Evolutionary conservation across 495 filamentous ascomycete species (phyloP).

Genomic region (Podospora conica): DNA sequence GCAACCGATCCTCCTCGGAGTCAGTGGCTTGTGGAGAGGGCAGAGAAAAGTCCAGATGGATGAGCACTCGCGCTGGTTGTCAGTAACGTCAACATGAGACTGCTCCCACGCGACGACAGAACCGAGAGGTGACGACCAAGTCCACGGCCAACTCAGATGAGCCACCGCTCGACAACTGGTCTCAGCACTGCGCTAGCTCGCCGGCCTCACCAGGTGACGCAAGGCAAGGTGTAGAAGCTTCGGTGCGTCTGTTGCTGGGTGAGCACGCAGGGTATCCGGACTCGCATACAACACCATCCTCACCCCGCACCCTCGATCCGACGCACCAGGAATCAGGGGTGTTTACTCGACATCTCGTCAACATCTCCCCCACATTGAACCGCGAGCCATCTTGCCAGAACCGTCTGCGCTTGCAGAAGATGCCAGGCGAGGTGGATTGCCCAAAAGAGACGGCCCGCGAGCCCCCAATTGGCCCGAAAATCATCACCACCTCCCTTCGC

Average conservation of each 20-base stretch:
- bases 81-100: neutral
- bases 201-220: neutral
- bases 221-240: neutral
- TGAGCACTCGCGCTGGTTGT: neutral
- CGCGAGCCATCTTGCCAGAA: constrained; percentile 2
- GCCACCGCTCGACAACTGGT: too few species aligned
- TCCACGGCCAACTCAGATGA: neutral
- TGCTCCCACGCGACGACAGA: neutral
- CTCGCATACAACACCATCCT: neutral
- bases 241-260: neutral
- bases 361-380: neutral
- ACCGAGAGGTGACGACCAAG: neutral
- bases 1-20: constrained; percentile 9
- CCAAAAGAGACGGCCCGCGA: constrained; percentile 12
- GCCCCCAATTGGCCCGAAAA: constrained; percentile 5
- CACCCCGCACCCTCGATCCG: neutral
- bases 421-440: constrained; percentile 13
- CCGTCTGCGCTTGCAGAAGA: constrained; percentile 9
- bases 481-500: neutral
- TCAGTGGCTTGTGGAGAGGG: constrained; percentile 5
- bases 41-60: neutral
- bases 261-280: neutral
- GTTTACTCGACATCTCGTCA: too few species aligned
- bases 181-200: neutral
- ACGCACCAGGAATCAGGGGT: neutral